These are phyloP conservation scores for Aspergillus fructus DNA, from an alignment of 2,329 filamentous ascomycete genomes.

Conservation along the genomic window DNA sequence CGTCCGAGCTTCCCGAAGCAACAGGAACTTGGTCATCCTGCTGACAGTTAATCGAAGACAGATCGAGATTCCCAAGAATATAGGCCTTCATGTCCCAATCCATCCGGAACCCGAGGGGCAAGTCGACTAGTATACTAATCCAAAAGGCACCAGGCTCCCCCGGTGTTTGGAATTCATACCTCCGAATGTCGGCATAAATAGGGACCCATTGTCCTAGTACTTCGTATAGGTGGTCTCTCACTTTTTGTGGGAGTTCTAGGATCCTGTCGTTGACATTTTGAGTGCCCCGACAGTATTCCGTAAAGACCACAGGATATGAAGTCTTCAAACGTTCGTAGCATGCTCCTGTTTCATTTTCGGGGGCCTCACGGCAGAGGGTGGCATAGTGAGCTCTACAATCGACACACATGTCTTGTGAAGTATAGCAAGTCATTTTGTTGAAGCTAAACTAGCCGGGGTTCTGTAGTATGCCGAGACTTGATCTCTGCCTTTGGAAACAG, in stretches of 20 bases:
- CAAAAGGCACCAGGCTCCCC: background rate
- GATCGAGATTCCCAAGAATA: background rate
- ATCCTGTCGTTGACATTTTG: background rate
- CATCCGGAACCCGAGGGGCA: background rate
- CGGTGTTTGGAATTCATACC: background rate
- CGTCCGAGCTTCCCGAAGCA: background rate
- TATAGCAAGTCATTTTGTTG: background rate
- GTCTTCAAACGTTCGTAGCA: background rate
- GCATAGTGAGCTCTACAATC: background rate
- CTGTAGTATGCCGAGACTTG: no score
- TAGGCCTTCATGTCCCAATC: background rate
- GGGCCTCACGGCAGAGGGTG: background rate
- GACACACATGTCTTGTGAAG: background rate
- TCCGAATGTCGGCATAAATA: background rate
- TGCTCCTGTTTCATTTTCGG: background rate
- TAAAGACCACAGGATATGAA: background rate
- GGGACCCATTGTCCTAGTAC: background rate
- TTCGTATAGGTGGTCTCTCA: background rate
- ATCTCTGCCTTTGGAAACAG: no score
- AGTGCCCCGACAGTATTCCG: background rate
- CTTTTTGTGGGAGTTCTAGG: background rate
- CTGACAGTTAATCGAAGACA: background rate
- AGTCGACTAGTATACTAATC: background rate
- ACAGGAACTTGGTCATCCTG: background rate
- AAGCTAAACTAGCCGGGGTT: no score